Conservation (phyloP, 306 rosid species). For the Herpetospermum pedunculosum region DNA sequence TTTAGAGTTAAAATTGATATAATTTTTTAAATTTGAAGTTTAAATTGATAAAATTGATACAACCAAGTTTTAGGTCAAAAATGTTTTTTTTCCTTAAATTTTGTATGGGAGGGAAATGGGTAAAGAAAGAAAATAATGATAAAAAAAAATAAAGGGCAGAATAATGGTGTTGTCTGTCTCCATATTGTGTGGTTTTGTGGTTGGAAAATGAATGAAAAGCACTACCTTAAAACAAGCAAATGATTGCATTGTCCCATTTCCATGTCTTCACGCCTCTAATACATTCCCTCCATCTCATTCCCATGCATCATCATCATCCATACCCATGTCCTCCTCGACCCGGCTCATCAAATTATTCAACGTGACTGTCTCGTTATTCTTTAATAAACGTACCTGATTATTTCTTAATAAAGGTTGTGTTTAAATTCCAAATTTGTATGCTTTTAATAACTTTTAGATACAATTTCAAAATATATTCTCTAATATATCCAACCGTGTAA, state of each 20-base stretch:
- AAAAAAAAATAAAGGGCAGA: not conserved
- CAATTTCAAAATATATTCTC: not conserved
- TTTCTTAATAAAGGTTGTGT: no score
- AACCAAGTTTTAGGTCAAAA: no score
- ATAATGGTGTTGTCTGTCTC: not conserved
- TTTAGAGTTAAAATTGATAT: no score
- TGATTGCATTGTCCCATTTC: slow-evolving; percentile 9
- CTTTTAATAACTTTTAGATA: not conserved
- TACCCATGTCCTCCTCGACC: not conserved
- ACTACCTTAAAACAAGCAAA: slow-evolving; percentile 12
- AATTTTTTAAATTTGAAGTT: no score
- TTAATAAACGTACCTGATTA: no score
- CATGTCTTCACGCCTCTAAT: slow-evolving; percentile 10
- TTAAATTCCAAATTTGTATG: not conserved
- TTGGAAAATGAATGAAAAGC: slow-evolving; percentile 7
- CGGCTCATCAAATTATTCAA: no score
- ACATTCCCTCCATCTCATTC: slow-evolving; percentile 3
- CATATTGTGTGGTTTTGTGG: slow-evolving; percentile 4
- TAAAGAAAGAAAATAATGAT: not conserved
- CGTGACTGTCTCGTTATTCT: no score
- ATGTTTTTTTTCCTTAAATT: no score
- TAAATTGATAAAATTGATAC: no score
- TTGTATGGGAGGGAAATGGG: not conserved
- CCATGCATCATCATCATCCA: slow-evolving; percentile 7
- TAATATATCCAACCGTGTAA: no score